A percentile compares a stretch with the other conserved stretches of the same genome.
phyloP scores from a whole-genome alignment of 1,284 basidiomycete species.

The Cerioporus squamosus region DNA sequence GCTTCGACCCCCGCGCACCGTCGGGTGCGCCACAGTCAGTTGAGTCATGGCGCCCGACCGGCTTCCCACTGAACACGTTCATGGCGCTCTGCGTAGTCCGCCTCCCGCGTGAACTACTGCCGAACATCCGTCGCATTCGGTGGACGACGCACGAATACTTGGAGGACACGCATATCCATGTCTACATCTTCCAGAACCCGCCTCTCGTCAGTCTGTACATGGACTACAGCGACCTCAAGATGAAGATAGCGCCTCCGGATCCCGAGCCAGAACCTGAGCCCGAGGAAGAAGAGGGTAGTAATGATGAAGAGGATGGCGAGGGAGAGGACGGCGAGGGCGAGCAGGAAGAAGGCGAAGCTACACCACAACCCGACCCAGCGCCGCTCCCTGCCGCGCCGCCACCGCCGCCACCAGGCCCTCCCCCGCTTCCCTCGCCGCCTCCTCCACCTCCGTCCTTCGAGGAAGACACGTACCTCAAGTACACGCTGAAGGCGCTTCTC shows the following conservation, averaged over 20 bases:
- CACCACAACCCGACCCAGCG: too few relatives aligned
- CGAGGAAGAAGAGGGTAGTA: not conserved
- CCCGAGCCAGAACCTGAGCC: not conserved
- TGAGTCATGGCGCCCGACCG: not conserved
- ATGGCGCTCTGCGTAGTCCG: conserved; percentile 8
- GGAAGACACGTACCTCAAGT: conserved; percentile 9
- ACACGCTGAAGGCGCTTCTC: conserved; percentile 7
- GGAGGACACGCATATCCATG: conserved; percentile 1
- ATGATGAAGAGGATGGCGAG: not conserved
- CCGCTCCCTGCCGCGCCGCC: not conserved
- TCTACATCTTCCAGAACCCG: conserved; percentile 15
- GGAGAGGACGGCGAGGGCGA: not conserved
- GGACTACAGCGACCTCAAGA: conserved; percentile 4
- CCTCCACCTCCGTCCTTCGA: not conserved
- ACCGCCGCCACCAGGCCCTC: not conserved
- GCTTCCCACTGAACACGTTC: conserved; percentile 1
- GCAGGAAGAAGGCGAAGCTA: not conserved
- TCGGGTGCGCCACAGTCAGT: not conserved
- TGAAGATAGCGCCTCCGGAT: not conserved
- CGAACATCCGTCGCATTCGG: conserved; percentile 6
- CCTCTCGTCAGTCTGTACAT: conserved; percentile 9
- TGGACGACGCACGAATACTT: conserved; percentile 13
- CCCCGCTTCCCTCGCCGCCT: not conserved
- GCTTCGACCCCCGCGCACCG: conserved; percentile 13
- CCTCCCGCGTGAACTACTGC: conserved; percentile 12